A percentile compares a stretch with the other conserved stretches of the same genome.
These are phyloP conservation scores for Cladorrhinum sp. DNA, from an alignment of 2,329 filamentous ascomycete genomes.

Conservation along the genomic window DNA sequence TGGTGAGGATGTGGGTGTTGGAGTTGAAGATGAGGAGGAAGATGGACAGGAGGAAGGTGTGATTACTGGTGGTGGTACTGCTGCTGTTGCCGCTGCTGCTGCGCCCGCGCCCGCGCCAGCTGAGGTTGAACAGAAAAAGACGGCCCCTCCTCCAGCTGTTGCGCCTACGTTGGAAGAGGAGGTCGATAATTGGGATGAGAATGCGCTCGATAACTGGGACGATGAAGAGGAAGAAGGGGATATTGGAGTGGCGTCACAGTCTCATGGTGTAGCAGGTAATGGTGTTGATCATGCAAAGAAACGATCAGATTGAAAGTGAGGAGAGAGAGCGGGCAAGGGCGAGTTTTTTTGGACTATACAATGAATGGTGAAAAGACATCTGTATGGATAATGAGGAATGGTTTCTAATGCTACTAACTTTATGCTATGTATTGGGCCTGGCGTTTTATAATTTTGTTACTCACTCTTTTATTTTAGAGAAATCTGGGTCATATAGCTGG, in stretches of 20 bases:
- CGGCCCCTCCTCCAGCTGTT: constrained; percentile 16
- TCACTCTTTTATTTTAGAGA: background rate
- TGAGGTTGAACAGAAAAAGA: background rate
- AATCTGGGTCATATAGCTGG: background rate
- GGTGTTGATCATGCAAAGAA: constrained; percentile 27
- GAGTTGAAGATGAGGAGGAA: constrained; percentile 60
- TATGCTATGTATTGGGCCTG: background rate
- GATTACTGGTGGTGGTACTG: constrained; percentile 17
- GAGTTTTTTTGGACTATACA: background rate
- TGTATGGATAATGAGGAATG: background rate
- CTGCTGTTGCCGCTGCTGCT: background rate
- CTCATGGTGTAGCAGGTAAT: constrained; percentile 15
- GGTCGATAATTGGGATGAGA: constrained; percentile 93
- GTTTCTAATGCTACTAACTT: background rate
- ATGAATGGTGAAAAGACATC: background rate
- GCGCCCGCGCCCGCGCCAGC: constrained; percentile 2
- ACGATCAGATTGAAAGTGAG: constrained; percentile 28
- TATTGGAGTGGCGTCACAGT: constrained; percentile 22
- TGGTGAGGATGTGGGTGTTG: constrained; percentile 29
- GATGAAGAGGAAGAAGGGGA: constrained; percentile 46
- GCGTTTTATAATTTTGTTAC: background rate
- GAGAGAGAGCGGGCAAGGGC: too few relatives aligned
- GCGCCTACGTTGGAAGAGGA: constrained; percentile 66
- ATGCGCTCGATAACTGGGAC: constrained; percentile 59
- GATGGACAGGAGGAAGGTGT: constrained; percentile 17